phyloP scores from a whole-genome alignment of 2,329 filamentous ascomycete genomes.

The Aspergillus sp. region DNA sequence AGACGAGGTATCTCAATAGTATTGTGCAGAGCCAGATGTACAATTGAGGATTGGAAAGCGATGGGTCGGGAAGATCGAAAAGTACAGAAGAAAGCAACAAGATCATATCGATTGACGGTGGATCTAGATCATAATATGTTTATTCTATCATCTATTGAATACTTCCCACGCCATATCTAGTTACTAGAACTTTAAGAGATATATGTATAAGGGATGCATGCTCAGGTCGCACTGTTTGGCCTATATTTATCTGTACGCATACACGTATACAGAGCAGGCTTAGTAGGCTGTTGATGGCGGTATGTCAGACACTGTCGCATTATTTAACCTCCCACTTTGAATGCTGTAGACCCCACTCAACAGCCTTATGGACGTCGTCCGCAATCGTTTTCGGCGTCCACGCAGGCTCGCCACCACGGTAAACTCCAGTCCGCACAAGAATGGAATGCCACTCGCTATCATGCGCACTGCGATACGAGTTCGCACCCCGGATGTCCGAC shows the following conservation, averaged over 20 bases:
- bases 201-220: no score
- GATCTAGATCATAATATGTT: neutral
- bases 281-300: no score
- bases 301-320: neutral
- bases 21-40: neutral
- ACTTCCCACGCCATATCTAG: neutral
- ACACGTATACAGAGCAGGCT: no score
- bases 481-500: constrained; percentile 88
- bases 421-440: constrained; percentile 81
- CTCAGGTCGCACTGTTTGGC: no score
- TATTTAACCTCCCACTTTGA: constrained; percentile 42
- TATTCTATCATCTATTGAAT: neutral
- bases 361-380: constrained; percentile 75
- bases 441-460: constrained; percentile 79
- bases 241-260: no score
- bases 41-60: neutral
- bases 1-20: constrained; percentile 1
- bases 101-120: no score
- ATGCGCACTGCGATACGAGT: constrained; percentile 68
- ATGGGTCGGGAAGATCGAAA: neutral
- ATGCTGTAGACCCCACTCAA: constrained; percentile 73
- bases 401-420: constrained; percentile 60
- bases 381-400: constrained; percentile 68
- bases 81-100: neutral
- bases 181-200: neutral